A percentile compares a stretch with the other conserved stretches of the same genome.
Conservation (phyloP, 2,329 filamentous ascomycete genomes). For the Apiospora kogelbergensis region DNA sequence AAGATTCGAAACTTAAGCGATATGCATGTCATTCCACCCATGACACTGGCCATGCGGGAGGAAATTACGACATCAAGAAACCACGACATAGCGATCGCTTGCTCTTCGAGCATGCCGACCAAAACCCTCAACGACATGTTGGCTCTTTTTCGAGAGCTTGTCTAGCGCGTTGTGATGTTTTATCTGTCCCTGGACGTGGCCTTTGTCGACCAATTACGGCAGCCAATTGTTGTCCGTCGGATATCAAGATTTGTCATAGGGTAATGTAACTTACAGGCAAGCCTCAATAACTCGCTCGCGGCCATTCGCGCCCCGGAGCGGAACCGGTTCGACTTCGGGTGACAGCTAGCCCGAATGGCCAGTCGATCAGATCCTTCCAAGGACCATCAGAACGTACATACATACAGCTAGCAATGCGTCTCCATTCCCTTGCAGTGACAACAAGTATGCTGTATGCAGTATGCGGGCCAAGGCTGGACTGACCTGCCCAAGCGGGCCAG, state of each 20-base stretch:
- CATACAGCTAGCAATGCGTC: neutral
- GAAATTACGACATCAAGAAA: neutral
- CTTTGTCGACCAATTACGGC: neutral
- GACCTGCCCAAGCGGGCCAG: conserved; percentile 2
- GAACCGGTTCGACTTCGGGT: neutral
- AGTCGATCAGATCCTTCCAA: neutral
- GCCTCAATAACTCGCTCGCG: neutral
- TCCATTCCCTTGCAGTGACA: conserved; percentile 6
- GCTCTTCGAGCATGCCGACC: neutral
- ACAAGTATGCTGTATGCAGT: neutral
- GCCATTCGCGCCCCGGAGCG: neutral
- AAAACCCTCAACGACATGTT: neutral
- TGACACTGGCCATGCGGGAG: neutral
- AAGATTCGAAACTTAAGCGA: conserved; percentile 7
- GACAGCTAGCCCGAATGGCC: neutral
- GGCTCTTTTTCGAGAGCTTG: neutral
- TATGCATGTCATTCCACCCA: conserved; percentile 3
- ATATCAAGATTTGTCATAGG: neutral
- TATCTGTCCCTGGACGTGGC: neutral
- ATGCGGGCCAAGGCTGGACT: neutral
- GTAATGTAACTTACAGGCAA: neutral
- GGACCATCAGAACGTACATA: neutral
- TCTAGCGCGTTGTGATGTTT: neutral
- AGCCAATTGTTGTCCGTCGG: neutral
- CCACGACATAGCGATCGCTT: neutral